phyloP scores from a whole-genome alignment of 1,284 basidiomycete genomes.

The Rhizopogon hawkerae region DNA sequence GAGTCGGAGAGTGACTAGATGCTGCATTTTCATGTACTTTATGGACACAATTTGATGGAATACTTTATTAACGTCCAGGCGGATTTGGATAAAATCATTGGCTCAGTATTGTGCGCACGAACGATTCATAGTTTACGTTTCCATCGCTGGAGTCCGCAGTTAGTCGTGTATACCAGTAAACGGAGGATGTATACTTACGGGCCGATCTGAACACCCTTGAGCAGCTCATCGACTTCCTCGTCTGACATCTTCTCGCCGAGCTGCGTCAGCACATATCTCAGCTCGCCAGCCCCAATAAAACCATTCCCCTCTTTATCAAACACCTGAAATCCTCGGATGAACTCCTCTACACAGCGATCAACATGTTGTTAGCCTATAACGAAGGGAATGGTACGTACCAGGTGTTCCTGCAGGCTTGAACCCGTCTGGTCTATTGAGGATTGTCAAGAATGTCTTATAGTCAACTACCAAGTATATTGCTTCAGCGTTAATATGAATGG shows the following conservation, averaged over 20 bases:
- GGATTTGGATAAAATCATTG: conserved; percentile 39
- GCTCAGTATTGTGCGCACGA: conserved; percentile 85
- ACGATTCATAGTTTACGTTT: conserved; percentile 96
- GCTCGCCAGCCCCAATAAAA: conserved; percentile 86
- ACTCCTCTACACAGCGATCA: conserved; percentile 66
- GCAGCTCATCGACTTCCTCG: conserved; percentile 95
- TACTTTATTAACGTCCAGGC: not conserved
- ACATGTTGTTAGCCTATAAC: not conserved
- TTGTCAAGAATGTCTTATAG: conserved; percentile 83
- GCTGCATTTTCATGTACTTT: conserved; percentile 3
- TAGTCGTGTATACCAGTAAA: conserved; percentile 12
- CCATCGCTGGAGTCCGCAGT: conserved; percentile 63
- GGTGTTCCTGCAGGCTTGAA: conserved; percentile 94
- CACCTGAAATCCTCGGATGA: conserved; percentile 98
- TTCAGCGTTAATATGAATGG: not conserved
- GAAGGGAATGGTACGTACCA: conserved; percentile 40
- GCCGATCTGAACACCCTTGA: conserved; percentile 90
- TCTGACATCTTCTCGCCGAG: conserved; percentile 97
- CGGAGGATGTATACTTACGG: conserved; percentile 44
- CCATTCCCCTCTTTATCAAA: conserved; percentile 99
- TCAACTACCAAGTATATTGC: conserved; percentile 52
- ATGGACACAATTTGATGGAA: not conserved
- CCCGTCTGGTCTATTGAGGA: conserved; percentile 92
- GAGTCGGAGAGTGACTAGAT: conserved; percentile 48
- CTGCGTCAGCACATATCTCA: conserved; percentile 92